phyloP scores from a whole-genome alignment of 129 eudicot genomes.

The Gnaphalium uliginosum region DNA sequence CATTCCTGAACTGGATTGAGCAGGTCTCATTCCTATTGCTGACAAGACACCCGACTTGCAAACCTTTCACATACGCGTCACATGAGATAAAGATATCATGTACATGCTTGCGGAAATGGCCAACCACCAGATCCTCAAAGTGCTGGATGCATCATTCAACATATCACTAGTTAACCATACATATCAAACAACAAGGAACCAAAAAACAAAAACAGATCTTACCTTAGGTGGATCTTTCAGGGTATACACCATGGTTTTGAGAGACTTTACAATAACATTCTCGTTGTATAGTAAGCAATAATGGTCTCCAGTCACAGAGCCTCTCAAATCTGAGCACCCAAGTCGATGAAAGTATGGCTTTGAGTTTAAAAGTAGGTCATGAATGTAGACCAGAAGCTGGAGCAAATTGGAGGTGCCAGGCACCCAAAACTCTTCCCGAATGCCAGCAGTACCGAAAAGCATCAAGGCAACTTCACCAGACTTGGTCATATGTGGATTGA shows the following conservation, averaged over 20 bases:
- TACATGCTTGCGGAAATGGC: background rate
- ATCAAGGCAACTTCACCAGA: background rate
- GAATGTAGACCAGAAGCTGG: background rate
- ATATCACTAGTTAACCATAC: background rate
- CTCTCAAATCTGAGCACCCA: background rate
- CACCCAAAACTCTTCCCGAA: background rate
- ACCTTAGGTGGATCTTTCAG: background rate
- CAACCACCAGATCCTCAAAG: background rate
- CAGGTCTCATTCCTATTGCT: background rate
- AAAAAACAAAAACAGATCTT: background rate
- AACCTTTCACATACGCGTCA: background rate
- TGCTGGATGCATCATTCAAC: background rate
- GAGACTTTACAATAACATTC: background rate
- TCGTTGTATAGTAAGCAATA: background rate
- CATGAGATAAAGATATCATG: background rate
- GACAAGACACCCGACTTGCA: background rate
- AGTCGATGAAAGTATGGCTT: background rate
- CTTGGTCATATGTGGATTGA: background rate
- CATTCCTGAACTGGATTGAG: background rate
- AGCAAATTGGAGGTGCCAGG: background rate
- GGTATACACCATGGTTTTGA: background rate
- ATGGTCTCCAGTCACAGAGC: background rate
- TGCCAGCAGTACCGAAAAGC: background rate
- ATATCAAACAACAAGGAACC: too few species aligned
- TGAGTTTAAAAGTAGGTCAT: background rate